Percentiles rank a stretch among this genome's conserved stretches.
Evolutionary conservation across 2,329 filamentous ascomycete genomes (phyloP).

Genomic region (Penicillium olsonii): DNA sequence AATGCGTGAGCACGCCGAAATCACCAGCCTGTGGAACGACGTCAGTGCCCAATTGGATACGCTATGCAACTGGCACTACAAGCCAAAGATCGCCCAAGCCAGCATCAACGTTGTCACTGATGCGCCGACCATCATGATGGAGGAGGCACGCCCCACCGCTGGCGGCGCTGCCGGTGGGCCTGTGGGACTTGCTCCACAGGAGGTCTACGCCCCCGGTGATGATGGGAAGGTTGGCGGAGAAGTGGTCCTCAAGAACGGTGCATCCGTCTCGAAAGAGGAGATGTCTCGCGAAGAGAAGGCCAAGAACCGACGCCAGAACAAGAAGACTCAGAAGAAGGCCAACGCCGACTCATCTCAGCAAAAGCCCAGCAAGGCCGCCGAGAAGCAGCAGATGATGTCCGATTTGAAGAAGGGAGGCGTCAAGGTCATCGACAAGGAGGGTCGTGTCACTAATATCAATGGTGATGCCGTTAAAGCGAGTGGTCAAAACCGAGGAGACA

Average conservation of each 20-base stretch:
- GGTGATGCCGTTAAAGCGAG: slow-evolving; percentile 66
- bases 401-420: slow-evolving; percentile 82
- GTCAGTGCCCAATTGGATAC: slow-evolving; percentile 80
- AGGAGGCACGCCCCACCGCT: slow-evolving; percentile 87
- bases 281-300: slow-evolving; percentile 85
- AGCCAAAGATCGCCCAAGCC: slow-evolving; percentile 80
- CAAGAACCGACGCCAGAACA: slow-evolving; percentile 73
- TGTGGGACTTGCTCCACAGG: slow-evolving; percentile 86
- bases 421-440: slow-evolving; percentile 88
- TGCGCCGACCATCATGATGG: slow-evolving; percentile 88
- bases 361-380: slow-evolving; percentile 45
- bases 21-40: slow-evolving; percentile 79
- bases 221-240: slow-evolving; percentile 65
- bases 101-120: slow-evolving; percentile 84
- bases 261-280: slow-evolving; percentile 78
- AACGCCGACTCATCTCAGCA: slow-evolving; percentile 51
- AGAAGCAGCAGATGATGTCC: slow-evolving; percentile 60
- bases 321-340: slow-evolving; percentile 75
- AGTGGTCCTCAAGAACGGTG: slow-evolving; percentile 73
- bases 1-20: slow-evolving; percentile 77
- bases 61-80: slow-evolving; percentile 92
- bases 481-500: slow-evolving; percentile 30
- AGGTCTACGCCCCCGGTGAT: slow-evolving; percentile 83
- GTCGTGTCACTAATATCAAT: slow-evolving; percentile 79
- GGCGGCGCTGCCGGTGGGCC: slow-evolving; percentile 61